phyloP scores from a whole-genome alignment of 176 grass and related monocot species.

The Aegilops speltoides region DNA sequence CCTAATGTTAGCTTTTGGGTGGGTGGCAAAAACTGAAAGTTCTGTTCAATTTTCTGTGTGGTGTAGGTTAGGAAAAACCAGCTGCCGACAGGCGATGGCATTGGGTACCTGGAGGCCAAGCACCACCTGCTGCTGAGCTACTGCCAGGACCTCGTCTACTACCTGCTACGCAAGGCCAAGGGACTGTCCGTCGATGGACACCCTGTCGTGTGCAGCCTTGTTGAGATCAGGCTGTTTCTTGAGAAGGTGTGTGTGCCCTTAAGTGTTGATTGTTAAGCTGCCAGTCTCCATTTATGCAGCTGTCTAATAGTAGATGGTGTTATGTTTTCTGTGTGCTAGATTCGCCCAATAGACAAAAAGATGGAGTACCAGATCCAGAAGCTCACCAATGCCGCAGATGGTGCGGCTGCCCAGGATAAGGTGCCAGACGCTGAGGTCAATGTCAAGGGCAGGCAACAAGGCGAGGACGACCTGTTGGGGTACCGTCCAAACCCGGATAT shows the following conservation, averaged over 20 bases:
- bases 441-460: conserved; percentile 31
- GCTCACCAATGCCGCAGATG: conserved; percentile 60
- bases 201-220: conserved; percentile 62
- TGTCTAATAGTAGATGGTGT: neutral
- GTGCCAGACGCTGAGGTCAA: conserved; percentile 25
- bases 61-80: conserved; percentile 61
- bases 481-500: conserved; percentile 68
- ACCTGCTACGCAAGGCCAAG: conserved; percentile 81
- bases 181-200: conserved; percentile 69
- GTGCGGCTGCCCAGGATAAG: conserved; percentile 38
- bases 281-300: neutral
- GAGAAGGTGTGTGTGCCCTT: conserved; percentile 63
- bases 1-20: neutral
- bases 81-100: conserved; percentile 63
- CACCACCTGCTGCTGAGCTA: conserved; percentile 75
- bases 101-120: conserved; percentile 85
- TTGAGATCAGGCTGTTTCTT: conserved; percentile 83
- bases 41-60: neutral
- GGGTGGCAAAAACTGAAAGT: neutral
- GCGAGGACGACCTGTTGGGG: conserved; percentile 67
- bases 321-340: conserved; percentile 37
- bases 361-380: conserved; percentile 90
- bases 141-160: conserved; percentile 85
- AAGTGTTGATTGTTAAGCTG: neutral
- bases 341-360: conserved; percentile 93